Evolutionary conservation across 768 basidiomycete genomes (phyloP).

Genomic region (Tulasnella sp.): DNA sequence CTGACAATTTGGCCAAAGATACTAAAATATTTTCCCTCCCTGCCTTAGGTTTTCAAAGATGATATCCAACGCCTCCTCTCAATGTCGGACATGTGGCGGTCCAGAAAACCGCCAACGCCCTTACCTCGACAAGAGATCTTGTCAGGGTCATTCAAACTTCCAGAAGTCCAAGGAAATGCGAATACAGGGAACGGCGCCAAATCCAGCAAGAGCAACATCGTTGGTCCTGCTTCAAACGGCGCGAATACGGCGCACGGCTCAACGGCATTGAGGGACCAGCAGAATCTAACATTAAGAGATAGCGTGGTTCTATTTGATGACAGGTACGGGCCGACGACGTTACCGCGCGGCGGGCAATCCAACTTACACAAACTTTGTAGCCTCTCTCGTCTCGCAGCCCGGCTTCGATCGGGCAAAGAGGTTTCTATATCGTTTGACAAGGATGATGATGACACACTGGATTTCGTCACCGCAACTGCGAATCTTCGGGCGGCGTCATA

Average conservation of each 20-base stretch:
- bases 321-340: conserved; percentile 40
- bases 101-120: conserved; percentile 74
- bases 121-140: conserved; percentile 73
- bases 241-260: not conserved
- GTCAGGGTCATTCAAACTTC: conserved; percentile 46
- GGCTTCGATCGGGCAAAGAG: conserved; percentile 53
- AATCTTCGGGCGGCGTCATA: conserved; percentile 89
- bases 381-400: conserved; percentile 64
- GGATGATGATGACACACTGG: conserved; percentile 92
- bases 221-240: conserved; percentile 16
- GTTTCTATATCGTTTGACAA: conserved; percentile 82
- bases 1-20: not conserved
- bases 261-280: conserved; percentile 63
- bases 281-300: conserved; percentile 62
- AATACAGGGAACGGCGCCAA: conserved; percentile 6
- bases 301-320: conserved; percentile 74
- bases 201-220: conserved; percentile 23
- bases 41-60: conserved; percentile 63
- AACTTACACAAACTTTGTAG: conserved; percentile 32
- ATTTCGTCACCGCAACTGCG: conserved; percentile 91
- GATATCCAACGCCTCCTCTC: conserved; percentile 82
- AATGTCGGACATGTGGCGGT: conserved; percentile 97
- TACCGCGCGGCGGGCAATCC: not conserved
- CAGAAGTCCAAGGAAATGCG: conserved; percentile 14
- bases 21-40: too few relatives aligned